Evolutionary conservation across 129 eudicot genomes (phyloP), one percentile per base, ranked within the genome.

Genomic region (Sambucus nigra): DNA sequence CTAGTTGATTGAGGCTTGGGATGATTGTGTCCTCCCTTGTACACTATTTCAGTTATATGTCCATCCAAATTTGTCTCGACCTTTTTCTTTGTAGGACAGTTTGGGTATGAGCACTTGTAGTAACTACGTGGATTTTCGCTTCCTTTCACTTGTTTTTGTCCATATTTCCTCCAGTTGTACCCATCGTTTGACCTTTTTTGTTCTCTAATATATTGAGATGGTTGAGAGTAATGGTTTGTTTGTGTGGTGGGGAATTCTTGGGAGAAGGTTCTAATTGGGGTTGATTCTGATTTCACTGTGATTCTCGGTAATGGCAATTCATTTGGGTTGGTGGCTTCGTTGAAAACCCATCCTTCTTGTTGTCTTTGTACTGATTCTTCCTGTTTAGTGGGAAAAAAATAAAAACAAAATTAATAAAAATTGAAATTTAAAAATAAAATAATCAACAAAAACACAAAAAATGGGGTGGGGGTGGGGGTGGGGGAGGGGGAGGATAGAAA

Each of bases 51-150:
- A 26, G 99, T 92, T 0, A 92, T 69, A 28, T 86, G 87, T 42
- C 99, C 99, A 32, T 86, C 91, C 45, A 83, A 66, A 19, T 80
- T 77, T 25, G 69, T 72, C 58, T 92, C 99, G 1, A 92, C 96
- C 64, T 82, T 92, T 55, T 86, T 92, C 83, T 86, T 92, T 0
- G 96, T 86, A 2, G 99, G 99, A 58, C 99, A 92, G 26, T 73
- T 77, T 1, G 75, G 78, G 54, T 39, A 73, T 0, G 96, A 79
- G 65, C 99, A 92, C 69, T 92, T 92, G 82, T 77, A 86, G 57
- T 92, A 92, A 63, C 99, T 92, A 47, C 99, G 72, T 0, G 99
- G 99, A 67, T 92, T 92, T 59, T 92, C 91, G 54, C 96, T 92
- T 17, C 96, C 99, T 66, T 86, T 92, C 19, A 92, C 96, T 75